Base-by-base conservation (phyloP, 2,329 filamentous ascomycete genomes). In the Ophiostoma piceae region DNA sequence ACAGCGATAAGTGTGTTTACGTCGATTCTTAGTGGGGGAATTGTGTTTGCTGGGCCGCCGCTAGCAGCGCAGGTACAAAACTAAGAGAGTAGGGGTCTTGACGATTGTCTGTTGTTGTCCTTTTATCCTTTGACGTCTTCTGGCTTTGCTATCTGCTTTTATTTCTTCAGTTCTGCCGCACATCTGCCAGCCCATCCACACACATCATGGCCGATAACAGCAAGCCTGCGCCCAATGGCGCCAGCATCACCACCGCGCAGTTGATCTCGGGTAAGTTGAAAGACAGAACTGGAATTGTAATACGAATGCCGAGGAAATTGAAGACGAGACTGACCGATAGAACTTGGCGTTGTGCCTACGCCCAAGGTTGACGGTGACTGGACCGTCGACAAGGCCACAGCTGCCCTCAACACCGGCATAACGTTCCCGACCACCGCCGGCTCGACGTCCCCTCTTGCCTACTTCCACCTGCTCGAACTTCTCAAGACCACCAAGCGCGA, bases 401-500 rank as follows among this genome's bases (percentile, higher is more conserved):
- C 85, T 1, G 78, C 83, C 12, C n/a, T 41, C 11, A 37, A 22
- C 6, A 62, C 19, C 37, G 84, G 85, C 71, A 85, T 84, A n/a
- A 86, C 86, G 1, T 76, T 80, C 32, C 84, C 88, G 74, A 66
- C 65, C 11, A 32, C 39, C 5, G 37, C n/a, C 22, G 83, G 86
- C 70, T 85, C 90, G 8, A 79, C 83, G 71, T 95, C 93, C 0
- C 94, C 94, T 0, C 78, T 98, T 12, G 87, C 93, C 43, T 98
- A 97, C 83, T 96, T 99, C 80, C 95, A 99, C 82, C 84, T 97
- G 72, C 87, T 99, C 73, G 92, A 96, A 80, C 90, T 92, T 67
- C 86, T 99, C 70, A 99, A 99, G 86, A 97, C 94, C 8, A 97
- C 92, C 72, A 96, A 96, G 80, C 90, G 95, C 72, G 95, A 97